Evolutionary conservation across 2,329 filamentous ascomycete species (phyloP).

Genomic region (Aaosphaeria arxii): DNA sequence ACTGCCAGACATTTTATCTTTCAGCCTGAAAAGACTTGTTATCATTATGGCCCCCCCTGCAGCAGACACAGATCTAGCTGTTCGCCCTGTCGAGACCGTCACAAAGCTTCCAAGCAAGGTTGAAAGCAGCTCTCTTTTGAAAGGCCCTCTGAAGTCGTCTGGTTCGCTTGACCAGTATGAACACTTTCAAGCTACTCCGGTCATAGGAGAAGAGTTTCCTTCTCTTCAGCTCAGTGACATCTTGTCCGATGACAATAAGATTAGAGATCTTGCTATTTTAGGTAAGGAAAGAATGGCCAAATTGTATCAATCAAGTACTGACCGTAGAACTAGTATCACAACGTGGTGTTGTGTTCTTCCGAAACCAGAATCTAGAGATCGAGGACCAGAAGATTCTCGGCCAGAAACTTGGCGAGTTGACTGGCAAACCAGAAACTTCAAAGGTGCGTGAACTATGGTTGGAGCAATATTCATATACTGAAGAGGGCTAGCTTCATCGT

Average conservation of each 20-base stretch:
- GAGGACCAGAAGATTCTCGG: conserved; percentile 64
- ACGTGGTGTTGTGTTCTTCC: conserved; percentile 68
- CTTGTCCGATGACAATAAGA: conserved; percentile 23
- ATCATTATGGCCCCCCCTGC: neutral
- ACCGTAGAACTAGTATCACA: conserved; percentile 50
- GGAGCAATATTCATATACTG: neutral
- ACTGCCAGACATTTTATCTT: neutral
- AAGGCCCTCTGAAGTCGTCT: conserved; percentile 31
- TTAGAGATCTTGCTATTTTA: conserved; percentile 50
- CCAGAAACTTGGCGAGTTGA: conserved; percentile 56
- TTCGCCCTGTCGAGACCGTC: neutral
- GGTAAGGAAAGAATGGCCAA: conserved; percentile 40
- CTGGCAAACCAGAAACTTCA: conserved; percentile 53
- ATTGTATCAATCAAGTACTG: neutral
- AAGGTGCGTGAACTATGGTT: conserved; percentile 10
- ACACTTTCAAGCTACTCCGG: conserved; percentile 48
- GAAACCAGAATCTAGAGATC: conserved; percentile 60
- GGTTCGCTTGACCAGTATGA: conserved; percentile 44
- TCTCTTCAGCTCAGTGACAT: conserved; percentile 31
- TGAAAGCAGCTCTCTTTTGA: neutral
- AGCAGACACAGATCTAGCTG: neutral
- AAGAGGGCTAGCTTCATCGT: conserved; percentile 4
- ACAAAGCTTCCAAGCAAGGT: neutral
- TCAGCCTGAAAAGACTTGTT: neutral
- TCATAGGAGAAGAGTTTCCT: conserved; percentile 49